Conservation (phyloP, 169 alveolate species). For the Eimeria brunetti region DNA sequence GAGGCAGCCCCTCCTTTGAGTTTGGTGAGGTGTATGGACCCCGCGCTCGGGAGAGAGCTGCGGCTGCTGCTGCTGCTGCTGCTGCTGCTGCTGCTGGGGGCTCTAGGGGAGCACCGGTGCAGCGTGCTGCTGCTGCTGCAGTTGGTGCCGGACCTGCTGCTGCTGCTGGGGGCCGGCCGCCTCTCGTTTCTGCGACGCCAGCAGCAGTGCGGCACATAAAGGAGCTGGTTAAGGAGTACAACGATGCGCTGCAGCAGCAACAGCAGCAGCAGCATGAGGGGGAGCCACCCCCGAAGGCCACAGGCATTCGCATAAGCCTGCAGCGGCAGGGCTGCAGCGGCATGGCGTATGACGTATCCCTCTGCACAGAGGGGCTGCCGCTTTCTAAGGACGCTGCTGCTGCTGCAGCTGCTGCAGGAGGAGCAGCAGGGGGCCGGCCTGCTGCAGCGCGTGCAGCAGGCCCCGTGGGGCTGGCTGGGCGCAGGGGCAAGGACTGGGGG, state of each 20-base stretch:
- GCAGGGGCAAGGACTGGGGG: slow-evolving; percentile 12
- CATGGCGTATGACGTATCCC: slow-evolving; percentile 76
- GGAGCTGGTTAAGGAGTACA: slow-evolving; percentile 48
- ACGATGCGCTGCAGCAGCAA: slow-evolving; percentile 25
- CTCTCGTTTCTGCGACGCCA: slow-evolving; percentile 70
- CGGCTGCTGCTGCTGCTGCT: not conserved
- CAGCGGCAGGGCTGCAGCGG: slow-evolving; percentile 81
- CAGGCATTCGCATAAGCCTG: slow-evolving; percentile 78
- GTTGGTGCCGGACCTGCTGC: not conserved
- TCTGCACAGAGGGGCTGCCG: slow-evolving; percentile 53
- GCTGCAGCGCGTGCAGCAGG: not conserved
- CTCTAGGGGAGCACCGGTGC: not conserved
- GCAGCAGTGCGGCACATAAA: slow-evolving; percentile 67
- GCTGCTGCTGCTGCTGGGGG: not conserved
- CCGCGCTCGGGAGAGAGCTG: not conserved
- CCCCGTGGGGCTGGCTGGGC: not conserved
- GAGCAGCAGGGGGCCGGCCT: not conserved
- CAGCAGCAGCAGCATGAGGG: not conserved
- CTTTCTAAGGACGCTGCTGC: not conserved
- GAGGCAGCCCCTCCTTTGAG: slow-evolving; percentile 11
- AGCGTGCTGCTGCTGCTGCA: not conserved
- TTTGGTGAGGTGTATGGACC: slow-evolving; percentile 43
- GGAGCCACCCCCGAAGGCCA: slow-evolving; percentile 17
- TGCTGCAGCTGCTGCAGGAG: not conserved
- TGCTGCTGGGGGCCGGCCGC: slow-evolving; percentile 26